A percentile compares a stretch with the other conserved stretches of the same genome.
Evolutionary conservation across 169 alveolate species (phyloP).

Genomic region (Cryptosporidium muris): DNA sequence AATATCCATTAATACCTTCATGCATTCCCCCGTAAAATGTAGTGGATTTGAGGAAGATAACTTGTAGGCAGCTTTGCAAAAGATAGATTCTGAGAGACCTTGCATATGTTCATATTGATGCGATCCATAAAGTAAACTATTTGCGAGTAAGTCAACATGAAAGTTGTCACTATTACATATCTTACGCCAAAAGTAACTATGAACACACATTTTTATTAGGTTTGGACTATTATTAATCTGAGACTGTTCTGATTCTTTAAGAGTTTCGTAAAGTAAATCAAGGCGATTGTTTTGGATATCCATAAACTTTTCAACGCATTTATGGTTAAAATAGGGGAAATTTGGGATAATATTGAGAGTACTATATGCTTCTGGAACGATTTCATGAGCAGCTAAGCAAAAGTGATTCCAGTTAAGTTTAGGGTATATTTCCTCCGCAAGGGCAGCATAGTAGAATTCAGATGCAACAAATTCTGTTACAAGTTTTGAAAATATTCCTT

Average conservation of each 20-base stretch:
- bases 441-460: conserved; percentile 29
- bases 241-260: conserved; percentile 1
- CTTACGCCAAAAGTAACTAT: conserved; percentile 60
- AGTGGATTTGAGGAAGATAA: conserved; percentile 28
- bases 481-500: not conserved
- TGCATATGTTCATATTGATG: conserved; percentile 33
- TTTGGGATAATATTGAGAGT: conserved; percentile 12
- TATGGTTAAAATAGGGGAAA: conserved; percentile 55
- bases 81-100: conserved; percentile 22
- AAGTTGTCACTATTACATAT: conserved; percentile 39
- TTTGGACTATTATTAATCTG: not conserved
- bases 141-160: conserved; percentile 55
- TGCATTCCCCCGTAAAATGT: conserved; percentile 25
- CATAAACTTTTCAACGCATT: not conserved
- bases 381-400: conserved; percentile 21
- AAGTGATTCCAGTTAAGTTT: conserved; percentile 34
- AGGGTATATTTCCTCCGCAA: conserved; percentile 6
- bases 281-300: too few relatives aligned
- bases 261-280: conserved; percentile 16
- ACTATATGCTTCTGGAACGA: conserved; percentile 18
- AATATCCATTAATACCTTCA: conserved; percentile 53
- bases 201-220: conserved; percentile 51
- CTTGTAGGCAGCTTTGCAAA: conserved; percentile 44
- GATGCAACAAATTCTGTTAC: conserved; percentile 60
- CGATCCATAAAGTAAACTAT: conserved; percentile 45